Base-by-base conservation (phyloP, 1,139 yeast species). In the Arxiozyma heterogenica region DNA sequence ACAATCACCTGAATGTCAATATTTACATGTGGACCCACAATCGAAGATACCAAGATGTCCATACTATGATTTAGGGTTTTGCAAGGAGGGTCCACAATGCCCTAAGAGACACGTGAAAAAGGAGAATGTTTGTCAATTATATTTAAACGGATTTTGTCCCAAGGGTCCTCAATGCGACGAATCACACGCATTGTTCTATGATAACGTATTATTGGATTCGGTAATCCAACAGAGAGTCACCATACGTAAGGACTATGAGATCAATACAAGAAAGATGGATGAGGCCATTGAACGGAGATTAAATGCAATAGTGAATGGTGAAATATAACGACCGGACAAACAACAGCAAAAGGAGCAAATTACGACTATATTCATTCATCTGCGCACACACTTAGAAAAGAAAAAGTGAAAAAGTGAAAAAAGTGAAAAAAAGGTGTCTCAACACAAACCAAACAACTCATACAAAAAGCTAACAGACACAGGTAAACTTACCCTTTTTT, bases 111-210 rank as follows among this genome's bases (percentile, higher is more conserved):
- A 94, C 66, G 79, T 89, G 8, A 75, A 93, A 57, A 84, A 84
- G 63, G 78, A 78, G 15, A 41, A 20, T n/a, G 71, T 89, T 62
- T 94, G 99, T 71, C 91, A 87, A n/a, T 73, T 84, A 55, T 94
- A 82, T 69, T 67, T 94, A 53, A 82, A 93, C 0, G 98, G 99
- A 6, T 93, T 94, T 67, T 94, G 99, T 72, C 98, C 98, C 4
- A 50, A 61, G 50, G 73, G 73, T 11, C 57, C 57, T 21, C 27
- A 56, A 12, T 66, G 69, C 54, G 68, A 65, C 45, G 58, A 62
- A 58, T 62, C 61, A 15, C 71, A 68, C 52, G 66, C 68, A 0
- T 54, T 55, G 46, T 61, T 64, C 49, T 51, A 56, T 22, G 55
- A 62, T 7, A 64, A 64, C 38, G 56, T 60, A 39, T 57, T 61